These are phyloP conservation scores for Ensete glaucum DNA, from an alignment of 176 grass and related monocot genomes.

Conservation along the genomic window DNA sequence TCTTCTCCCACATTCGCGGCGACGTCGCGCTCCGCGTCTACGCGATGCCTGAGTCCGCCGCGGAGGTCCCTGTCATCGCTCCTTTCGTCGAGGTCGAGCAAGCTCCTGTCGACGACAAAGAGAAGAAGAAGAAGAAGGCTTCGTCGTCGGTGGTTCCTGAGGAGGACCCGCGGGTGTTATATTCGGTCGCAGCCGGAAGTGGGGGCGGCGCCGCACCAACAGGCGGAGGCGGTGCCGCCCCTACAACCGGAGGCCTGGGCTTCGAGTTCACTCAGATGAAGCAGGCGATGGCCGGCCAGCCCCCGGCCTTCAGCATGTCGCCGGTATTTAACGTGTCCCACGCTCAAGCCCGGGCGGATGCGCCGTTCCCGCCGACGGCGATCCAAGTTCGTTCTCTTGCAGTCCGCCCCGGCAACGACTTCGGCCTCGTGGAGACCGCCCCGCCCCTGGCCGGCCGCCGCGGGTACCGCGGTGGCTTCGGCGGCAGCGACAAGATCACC, in stretches of 20 bases:
- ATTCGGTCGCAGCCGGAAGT: not conserved
- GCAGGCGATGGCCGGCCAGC: not conserved
- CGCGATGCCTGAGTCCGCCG: not conserved
- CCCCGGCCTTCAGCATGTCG: not conserved
- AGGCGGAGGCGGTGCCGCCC: not conserved
- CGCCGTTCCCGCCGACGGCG: not conserved
- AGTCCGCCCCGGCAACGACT: not conserved
- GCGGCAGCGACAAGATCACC: constrained; percentile 41
- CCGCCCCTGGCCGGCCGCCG: constrained; percentile 9
- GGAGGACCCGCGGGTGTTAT: not conserved
- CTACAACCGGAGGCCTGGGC: not conserved
- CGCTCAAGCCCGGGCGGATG: not conserved
- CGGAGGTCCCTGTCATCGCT: not conserved
- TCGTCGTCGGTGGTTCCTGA: not conserved
- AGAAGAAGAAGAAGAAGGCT: constrained; percentile 2
- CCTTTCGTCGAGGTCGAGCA: not conserved
- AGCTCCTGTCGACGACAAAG: not conserved
- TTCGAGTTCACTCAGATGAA: constrained; percentile 1
- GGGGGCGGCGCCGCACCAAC: not conserved
- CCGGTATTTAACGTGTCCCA: not conserved
- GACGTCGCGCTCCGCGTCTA: constrained; percentile 10
- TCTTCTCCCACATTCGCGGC: constrained; percentile 18
- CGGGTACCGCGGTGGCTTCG: constrained; percentile 3
- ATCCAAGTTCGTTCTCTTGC: not conserved
- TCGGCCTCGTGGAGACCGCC: constrained; percentile 7